A percentile compares a stretch with the other conserved stretches of the same genome.
Conservation (phyloP, 1,284 basidiomycete genomes). For the Tilletia setariae region DNA sequence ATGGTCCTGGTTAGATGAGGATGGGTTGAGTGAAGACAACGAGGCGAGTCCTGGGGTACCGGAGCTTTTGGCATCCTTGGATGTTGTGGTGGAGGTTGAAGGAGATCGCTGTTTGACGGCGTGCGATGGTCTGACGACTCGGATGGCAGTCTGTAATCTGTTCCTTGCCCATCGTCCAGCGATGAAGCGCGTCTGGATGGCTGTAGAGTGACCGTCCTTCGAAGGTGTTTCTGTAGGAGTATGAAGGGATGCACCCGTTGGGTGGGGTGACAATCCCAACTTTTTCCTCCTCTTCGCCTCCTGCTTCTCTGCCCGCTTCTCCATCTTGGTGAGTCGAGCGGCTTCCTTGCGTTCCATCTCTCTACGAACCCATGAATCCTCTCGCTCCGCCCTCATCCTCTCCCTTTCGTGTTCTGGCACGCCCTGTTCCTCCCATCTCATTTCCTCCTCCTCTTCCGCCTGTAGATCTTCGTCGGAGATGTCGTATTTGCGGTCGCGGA, state of each 20-base stretch:
- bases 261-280: not conserved
- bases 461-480: constrained; percentile 18
- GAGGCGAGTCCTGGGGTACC: too few species aligned
- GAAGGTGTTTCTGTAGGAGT: not conserved
- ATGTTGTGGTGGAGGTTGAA: not conserved
- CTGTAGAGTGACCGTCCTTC: not conserved
- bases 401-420: constrained; percentile 10
- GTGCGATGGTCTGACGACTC: not conserved
- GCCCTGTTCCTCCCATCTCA: constrained; percentile 8
- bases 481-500: constrained; percentile 38
- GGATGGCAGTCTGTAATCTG: constrained; percentile 1
- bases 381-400: not conserved
- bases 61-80: not conserved
- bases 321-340: not conserved
- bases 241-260: not conserved
- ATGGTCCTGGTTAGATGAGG: too few species aligned
- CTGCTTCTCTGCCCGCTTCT: not conserved
- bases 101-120: not conserved
- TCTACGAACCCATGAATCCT: constrained; percentile 5
- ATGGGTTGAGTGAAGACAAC: too few species aligned
- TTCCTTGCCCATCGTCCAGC: constrained; percentile 11
- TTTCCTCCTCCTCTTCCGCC: constrained; percentile 32
- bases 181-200: constrained; percentile 12
- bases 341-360: constrained; percentile 9
- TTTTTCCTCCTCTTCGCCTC: not conserved